Evolutionary conservation across 2,329 filamentous ascomycete genomes (phyloP).

Genomic region (Xylariaceae sp.): DNA sequence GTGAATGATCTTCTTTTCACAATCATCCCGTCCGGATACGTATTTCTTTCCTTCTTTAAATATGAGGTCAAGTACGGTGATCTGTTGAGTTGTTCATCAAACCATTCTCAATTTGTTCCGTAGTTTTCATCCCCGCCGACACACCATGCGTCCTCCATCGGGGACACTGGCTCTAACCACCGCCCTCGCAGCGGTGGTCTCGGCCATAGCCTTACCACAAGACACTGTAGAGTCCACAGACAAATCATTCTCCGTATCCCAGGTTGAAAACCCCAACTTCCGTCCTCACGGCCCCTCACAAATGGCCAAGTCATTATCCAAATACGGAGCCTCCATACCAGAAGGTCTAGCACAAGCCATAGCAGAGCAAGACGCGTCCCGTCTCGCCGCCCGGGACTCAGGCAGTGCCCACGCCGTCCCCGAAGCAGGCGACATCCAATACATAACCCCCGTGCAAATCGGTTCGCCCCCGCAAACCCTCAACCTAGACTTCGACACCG

Average conservation of each 20-base stretch:
- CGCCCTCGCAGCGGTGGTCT: slow-evolving; percentile 22
- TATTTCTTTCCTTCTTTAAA: background rate
- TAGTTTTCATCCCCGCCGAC: background rate
- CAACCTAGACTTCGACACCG: slow-evolving; percentile 33
- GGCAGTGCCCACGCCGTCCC: slow-evolving; percentile 25
- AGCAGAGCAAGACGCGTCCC: slow-evolving; percentile 15
- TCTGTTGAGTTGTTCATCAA: too few relatives aligned
- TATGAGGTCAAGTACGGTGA: too few relatives aligned
- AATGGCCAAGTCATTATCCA: slow-evolving; percentile 27
- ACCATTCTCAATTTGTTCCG: background rate
- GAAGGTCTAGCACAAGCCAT: slow-evolving; percentile 23
- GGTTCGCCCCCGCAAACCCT: slow-evolving; percentile 31
- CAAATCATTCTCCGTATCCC: slow-evolving; percentile 24
- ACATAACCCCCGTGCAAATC: slow-evolving; percentile 30
- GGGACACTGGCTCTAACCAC: slow-evolving; percentile 10
- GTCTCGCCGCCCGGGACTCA: slow-evolving; percentile 15
- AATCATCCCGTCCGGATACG: background rate
- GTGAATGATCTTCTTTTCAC: background rate
- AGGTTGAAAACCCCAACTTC: slow-evolving; percentile 26
- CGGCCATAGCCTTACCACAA: slow-evolving; percentile 16
- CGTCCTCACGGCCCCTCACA: slow-evolving; percentile 24
- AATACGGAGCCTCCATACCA: slow-evolving; percentile 28
- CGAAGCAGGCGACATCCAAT: slow-evolving; percentile 28
- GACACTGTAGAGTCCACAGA: slow-evolving; percentile 12
- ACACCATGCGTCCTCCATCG: slow-evolving; percentile 10